phyloP scores from a whole-genome alignment of 352 stramenopile genomes.

The Phytophthora megakarya region DNA sequence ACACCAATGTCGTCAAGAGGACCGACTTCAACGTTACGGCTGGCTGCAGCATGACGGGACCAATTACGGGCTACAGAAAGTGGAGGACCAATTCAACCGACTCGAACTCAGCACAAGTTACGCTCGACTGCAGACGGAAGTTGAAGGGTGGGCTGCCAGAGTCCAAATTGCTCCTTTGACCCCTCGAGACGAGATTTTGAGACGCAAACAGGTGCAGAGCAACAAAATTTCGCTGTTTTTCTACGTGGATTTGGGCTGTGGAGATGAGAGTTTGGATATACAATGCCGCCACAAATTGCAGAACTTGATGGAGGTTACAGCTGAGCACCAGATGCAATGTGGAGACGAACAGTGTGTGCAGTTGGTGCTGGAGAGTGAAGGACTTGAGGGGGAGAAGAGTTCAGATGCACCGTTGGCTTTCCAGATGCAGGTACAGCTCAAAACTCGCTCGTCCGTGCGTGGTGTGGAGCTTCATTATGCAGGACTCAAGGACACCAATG shows the following conservation, averaged over 20 bases:
- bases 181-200: constrained; percentile 50
- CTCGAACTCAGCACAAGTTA: constrained; percentile 69
- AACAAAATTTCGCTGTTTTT: constrained; percentile 83
- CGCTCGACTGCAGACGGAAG: constrained; percentile 35
- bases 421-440: constrained; percentile 56
- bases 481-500: constrained; percentile 60
- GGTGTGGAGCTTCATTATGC: constrained; percentile 56
- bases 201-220: constrained; percentile 34
- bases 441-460: constrained; percentile 38
- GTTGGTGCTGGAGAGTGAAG: constrained; percentile 52
- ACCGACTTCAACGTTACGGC: constrained; percentile 80
- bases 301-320: constrained; percentile 53
- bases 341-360: constrained; percentile 38
- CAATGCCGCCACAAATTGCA: constrained; percentile 56
- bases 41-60: constrained; percentile 79
- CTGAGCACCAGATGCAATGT: constrained; percentile 39
- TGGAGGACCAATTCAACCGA: constrained; percentile 82
- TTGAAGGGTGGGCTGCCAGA: constrained; percentile 58
- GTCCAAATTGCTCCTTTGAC: constrained; percentile 47
- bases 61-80: constrained; percentile 56
- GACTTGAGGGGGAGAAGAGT: constrained; percentile 11
- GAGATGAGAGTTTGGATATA: constrained; percentile 61
- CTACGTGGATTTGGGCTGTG: constrained; percentile 78
- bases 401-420: constrained; percentile 50
- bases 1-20: constrained; percentile 78